These are phyloP conservation scores for Sclerotinia nivalis DNA, from an alignment of 2,329 filamentous ascomycete genomes.

Conservation along the genomic window DNA sequence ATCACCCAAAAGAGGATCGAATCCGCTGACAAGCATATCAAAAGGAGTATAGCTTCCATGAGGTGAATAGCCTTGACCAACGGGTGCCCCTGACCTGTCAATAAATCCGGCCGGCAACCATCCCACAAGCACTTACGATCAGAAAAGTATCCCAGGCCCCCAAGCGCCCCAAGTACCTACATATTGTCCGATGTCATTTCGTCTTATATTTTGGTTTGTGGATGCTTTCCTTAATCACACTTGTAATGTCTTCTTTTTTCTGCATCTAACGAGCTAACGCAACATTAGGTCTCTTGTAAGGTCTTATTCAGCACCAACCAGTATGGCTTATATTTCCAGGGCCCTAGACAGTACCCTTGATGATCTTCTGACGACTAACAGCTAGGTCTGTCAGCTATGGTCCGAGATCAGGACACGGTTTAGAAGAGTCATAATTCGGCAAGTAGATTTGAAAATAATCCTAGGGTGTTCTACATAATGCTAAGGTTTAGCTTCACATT, in stretches of 20 bases:
- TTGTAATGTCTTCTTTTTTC: slow-evolving; percentile 5
- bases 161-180: slow-evolving; percentile 27
- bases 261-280: slow-evolving; percentile 23
- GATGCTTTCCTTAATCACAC: slow-evolving; percentile 27
- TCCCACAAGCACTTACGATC: slow-evolving; percentile 20
- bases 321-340: slow-evolving; percentile 2
- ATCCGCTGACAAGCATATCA: slow-evolving; percentile 32
- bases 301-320: slow-evolving; percentile 34
- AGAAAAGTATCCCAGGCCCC: slow-evolving; percentile 21
- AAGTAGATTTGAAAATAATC: slow-evolving; percentile 8
- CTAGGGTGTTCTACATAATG: slow-evolving; percentile 1
- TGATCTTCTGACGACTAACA: slow-evolving; percentile 13
- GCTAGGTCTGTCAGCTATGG: background rate
- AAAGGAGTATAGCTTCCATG: slow-evolving; percentile 29
- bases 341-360: slow-evolving; percentile 9
- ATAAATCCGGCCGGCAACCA: slow-evolving; percentile 28
- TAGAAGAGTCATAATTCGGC: slow-evolving; percentile 2
- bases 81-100: slow-evolving; percentile 32
- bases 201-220: slow-evolving; percentile 17
- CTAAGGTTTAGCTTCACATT: background rate
- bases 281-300: slow-evolving; percentile 28
- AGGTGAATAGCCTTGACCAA: slow-evolving; percentile 22
- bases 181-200: slow-evolving; percentile 19
- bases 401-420: slow-evolving; percentile 16
- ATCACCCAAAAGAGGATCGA: slow-evolving; percentile 30